These are phyloP conservation scores for Solanum hybrid DNA, from an alignment of 305 asterid species.

Conservation along the genomic window DNA sequence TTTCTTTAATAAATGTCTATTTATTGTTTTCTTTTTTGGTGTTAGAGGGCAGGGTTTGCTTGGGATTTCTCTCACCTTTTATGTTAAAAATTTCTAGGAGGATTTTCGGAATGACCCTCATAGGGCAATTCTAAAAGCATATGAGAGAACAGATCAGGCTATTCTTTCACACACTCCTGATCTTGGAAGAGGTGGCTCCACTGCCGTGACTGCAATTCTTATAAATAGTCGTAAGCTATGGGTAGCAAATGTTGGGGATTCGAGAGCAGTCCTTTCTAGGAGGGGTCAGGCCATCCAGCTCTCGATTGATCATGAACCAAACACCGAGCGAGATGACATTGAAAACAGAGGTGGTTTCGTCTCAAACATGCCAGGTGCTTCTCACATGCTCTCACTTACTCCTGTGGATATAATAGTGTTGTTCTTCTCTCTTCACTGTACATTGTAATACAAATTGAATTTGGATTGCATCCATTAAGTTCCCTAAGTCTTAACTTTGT, in stretches of 20 bases:
- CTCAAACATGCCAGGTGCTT: conserved; percentile 92
- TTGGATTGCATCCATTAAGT: neutral
- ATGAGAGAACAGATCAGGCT: conserved; percentile 84
- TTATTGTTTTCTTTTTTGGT: neutral
- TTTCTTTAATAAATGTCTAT: neutral
- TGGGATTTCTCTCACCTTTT: neutral
- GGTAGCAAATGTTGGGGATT: conserved; percentile 98
- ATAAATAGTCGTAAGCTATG: conserved; percentile 52
- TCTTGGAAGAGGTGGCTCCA: conserved; percentile 95
- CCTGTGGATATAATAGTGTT: neutral
- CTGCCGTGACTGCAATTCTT: conserved; percentile 91
- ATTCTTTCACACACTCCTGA: conserved; percentile 80
- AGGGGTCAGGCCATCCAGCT: conserved; percentile 82
- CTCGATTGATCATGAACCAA: conserved; percentile 93
- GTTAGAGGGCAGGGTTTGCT: neutral
- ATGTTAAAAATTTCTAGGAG: conserved; percentile 32
- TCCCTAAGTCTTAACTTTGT: neutral
- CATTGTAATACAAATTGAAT: neutral
- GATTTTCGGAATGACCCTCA: conserved; percentile 73
- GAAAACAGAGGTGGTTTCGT: conserved; percentile 93
- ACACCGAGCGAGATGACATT: conserved; percentile 73
- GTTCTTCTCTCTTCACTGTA: neutral
- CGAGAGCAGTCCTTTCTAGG: conserved; percentile 85
- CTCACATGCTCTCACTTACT: neutral
- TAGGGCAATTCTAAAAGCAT: conserved; percentile 65